Evolutionary conservation across 768 basidiomycete genomes (phyloP).

Genomic region (Flagelloscypha sp.): DNA sequence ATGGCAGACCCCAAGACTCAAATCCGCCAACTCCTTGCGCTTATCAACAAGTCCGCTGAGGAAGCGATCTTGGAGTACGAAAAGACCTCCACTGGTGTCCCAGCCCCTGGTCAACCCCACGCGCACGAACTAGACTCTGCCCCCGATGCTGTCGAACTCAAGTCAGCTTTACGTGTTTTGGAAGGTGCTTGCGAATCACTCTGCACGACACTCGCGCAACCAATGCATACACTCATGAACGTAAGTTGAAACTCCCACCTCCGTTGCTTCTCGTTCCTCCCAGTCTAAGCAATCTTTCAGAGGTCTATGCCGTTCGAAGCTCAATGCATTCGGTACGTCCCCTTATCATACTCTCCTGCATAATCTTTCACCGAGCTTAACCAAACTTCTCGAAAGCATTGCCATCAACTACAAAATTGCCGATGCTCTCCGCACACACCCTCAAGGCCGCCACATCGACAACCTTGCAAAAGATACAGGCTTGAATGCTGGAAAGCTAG

Average conservation of each 20-base stretch:
- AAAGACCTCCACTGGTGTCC: slow-evolving; percentile 7
- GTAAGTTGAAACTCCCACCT: slow-evolving; percentile 5
- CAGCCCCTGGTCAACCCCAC: slow-evolving; percentile 3
- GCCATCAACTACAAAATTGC: slow-evolving; percentile 3
- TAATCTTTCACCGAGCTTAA: neutral
- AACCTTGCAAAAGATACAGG: slow-evolving; percentile 1
- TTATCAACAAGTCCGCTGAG: slow-evolving; percentile 20
- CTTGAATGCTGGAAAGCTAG: slow-evolving; percentile 7
- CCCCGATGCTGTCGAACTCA: slow-evolving; percentile 6
- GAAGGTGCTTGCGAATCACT: slow-evolving; percentile 17
- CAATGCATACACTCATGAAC: slow-evolving; percentile 12
- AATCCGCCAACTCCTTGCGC: slow-evolving; percentile 20
- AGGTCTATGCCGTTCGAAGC: too few relatives aligned
- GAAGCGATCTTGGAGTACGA: slow-evolving; percentile 13
- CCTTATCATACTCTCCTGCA: too few relatives aligned
- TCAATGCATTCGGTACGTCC: too few relatives aligned
- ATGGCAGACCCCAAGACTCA: too few relatives aligned
- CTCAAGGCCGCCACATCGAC: slow-evolving; percentile 7
- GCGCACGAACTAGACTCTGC: slow-evolving; percentile 6
- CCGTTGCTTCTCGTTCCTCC: too few relatives aligned
- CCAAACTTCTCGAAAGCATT: neutral
- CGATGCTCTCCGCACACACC: slow-evolving; percentile 3
- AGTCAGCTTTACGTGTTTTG: slow-evolving; percentile 10
- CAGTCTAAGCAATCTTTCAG: too few relatives aligned
- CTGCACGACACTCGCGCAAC: slow-evolving; percentile 11